These are phyloP conservation scores for Rhizophagus prolifer DNA, from an alignment of 192 early-diverging fungal species.

Conservation along the genomic window DNA sequence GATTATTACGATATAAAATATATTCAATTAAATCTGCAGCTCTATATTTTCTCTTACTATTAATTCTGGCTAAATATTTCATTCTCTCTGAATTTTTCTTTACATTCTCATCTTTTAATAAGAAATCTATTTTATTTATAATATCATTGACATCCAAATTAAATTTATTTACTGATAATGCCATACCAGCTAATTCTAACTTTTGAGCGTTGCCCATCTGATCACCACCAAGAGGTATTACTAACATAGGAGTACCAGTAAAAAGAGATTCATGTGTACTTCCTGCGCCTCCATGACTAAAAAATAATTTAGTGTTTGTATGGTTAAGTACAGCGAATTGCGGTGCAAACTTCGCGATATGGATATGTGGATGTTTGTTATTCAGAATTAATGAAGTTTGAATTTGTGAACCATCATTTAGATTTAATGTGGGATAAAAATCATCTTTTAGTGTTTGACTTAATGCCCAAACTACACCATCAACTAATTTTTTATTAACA, in stretches of 20 bases:
- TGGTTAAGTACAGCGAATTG: slow-evolving; percentile 40
- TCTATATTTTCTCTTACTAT: slow-evolving; percentile 17
- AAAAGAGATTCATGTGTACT: background rate
- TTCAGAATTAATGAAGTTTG: background rate
- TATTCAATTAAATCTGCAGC: slow-evolving; percentile 21
- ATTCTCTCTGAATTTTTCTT: background rate
- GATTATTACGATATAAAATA: background rate
- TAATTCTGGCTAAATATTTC: slow-evolving; percentile 18
- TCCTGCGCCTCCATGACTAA: no score
- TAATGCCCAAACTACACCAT: slow-evolving; percentile 40
- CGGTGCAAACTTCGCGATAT: slow-evolving; percentile 28
- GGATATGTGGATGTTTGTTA: slow-evolving; percentile 16
- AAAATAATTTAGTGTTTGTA: slow-evolving; percentile 3
- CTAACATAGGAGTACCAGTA: slow-evolving; percentile 6
- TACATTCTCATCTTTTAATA: no score
- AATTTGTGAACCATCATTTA: background rate
- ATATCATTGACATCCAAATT: no score
- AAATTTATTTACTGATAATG: no score
- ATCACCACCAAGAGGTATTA: no score
- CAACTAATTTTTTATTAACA: slow-evolving; percentile 30
- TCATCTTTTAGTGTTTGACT: no score
- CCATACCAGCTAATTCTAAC: no score
- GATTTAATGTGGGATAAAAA: background rate
- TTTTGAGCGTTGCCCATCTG: no score
- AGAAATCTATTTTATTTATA: no score